Evolutionary conservation across 2,329 filamentous ascomycete genomes (phyloP), one percentile per base, ranked within the genome.

Genomic region (Myrmaecium sp.): DNA sequence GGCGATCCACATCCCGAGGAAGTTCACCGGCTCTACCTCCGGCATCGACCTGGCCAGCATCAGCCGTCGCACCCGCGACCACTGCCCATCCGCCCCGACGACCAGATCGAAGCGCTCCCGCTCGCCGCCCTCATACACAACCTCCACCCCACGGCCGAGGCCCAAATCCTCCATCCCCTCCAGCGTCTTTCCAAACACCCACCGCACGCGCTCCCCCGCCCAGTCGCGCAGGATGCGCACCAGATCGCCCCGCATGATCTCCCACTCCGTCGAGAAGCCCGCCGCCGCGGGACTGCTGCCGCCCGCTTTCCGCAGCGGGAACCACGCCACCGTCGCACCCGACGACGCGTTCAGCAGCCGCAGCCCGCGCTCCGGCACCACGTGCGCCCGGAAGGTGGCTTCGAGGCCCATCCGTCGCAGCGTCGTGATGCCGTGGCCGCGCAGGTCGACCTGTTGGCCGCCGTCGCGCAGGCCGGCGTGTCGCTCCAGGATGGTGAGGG

Each of bases 161-260:
- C 46, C 24, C 0, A 46, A 37, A 7, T 48, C 33, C 5, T 46
- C 36, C 5, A 57, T 34, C 4, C 35, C 37, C 8, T 33, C 31
- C 14, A 44, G 29, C 16, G 34, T 36, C 12, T 40, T 46, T n/a
- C 42, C 46, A 23, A 55, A 56, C 2, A 51, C 23, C 25, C 52
- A 50, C 10, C 39, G 33, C 21, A 50, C 43, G 3, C 38, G 28
- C 4, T 41, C 33, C 13, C 34, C 19, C 18, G 44, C 54, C 2
- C 44, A 46, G 9, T 65, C 51, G 35, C 62, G 60, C 1, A 73
- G 40, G 2, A 71, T 47, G 7, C 48, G 43, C 4, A 58, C 56
- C n/a, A 74, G 38, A 27, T 69, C 62, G 0, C 62, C 66, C 6
- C 68, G 52, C 55, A 74, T 63, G 25, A 74, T 63, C 46, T 74